These are phyloP conservation scores for Stagonosporopsis vannaccii DNA, from an alignment of 2,329 filamentous ascomycete genomes.

Conservation along the genomic window DNA sequence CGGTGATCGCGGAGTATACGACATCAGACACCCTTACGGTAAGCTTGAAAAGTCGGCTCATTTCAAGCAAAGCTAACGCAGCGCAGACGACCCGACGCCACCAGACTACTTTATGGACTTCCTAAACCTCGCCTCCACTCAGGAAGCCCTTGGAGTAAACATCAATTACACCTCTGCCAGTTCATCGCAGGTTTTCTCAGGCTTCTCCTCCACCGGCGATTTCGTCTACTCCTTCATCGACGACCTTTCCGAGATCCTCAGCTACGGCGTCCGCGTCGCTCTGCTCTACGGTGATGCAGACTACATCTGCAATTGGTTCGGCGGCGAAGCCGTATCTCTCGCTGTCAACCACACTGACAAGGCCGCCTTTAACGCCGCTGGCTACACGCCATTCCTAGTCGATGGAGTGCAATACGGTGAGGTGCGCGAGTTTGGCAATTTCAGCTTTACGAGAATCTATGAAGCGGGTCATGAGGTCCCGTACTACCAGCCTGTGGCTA, in stretches of 20 bases:
- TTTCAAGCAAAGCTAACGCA: neutral
- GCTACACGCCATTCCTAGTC: slow-evolving; percentile 71
- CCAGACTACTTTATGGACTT: slow-evolving; percentile 59
- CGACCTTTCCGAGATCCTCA: slow-evolving; percentile 60
- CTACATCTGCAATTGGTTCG: slow-evolving; percentile 69
- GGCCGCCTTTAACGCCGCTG: slow-evolving; percentile 66
- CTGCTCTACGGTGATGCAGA: slow-evolving; percentile 67
- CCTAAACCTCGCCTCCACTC: slow-evolving; percentile 61
- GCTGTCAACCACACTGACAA: slow-evolving; percentile 61
- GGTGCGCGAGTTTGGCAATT: slow-evolving; percentile 50
- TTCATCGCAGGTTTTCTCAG: slow-evolving; percentile 46
- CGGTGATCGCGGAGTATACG: slow-evolving; percentile 61
- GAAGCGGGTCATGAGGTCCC: slow-evolving; percentile 56
- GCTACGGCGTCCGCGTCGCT: slow-evolving; percentile 62
- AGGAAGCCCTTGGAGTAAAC: slow-evolving; percentile 58
- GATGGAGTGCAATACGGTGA: slow-evolving; percentile 52
- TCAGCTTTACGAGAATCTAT: slow-evolving; percentile 50
- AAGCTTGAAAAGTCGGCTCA: neutral
- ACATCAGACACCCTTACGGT: slow-evolving; percentile 57
- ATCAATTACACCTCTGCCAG: slow-evolving; percentile 62
- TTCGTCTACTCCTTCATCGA: slow-evolving; percentile 55
- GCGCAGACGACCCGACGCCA: slow-evolving; percentile 60
- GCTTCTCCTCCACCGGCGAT: slow-evolving; percentile 57
- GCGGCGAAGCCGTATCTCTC: slow-evolving; percentile 74
- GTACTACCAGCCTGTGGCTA: slow-evolving; percentile 49